Conservation (phyloP, 1,284 basidiomycete genomes). For the Rhodotorula sp. region DNA sequence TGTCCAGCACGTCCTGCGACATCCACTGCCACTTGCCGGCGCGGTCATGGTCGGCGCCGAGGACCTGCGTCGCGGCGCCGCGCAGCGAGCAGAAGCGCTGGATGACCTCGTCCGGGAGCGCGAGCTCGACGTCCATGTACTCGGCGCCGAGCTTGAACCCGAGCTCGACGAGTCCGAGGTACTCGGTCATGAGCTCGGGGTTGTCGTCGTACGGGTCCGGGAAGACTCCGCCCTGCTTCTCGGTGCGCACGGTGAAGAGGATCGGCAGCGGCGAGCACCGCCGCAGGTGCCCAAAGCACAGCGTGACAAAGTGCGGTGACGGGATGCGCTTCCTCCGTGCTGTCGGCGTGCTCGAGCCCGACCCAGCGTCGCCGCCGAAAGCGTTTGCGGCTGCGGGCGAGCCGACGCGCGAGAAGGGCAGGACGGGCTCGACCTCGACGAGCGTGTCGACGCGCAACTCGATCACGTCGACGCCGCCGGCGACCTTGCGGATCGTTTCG, state of each 20-base stretch:
- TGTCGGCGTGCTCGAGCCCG: slow-evolving; percentile 57
- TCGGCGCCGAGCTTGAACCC: slow-evolving; percentile 72
- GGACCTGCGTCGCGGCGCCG: slow-evolving; percentile 36
- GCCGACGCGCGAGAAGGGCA: slow-evolving; percentile 87
- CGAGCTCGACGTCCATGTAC: slow-evolving; percentile 88
- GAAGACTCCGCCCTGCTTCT: slow-evolving; percentile 87
- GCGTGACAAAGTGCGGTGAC: slow-evolving; percentile 57
- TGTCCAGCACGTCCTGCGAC: slow-evolving; percentile 63
- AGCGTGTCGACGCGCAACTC: slow-evolving; percentile 39
- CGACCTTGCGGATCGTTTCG: slow-evolving; percentile 31
- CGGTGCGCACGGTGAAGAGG: slow-evolving; percentile 86
- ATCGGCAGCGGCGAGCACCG: slow-evolving; percentile 80
- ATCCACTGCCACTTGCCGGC: slow-evolving; percentile 82
- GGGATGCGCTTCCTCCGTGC: slow-evolving; percentile 74
- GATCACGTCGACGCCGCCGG: slow-evolving; percentile 63
- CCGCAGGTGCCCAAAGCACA: slow-evolving; percentile 57
- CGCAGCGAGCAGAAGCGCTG: slow-evolving; percentile 16
- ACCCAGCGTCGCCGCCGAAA: slow-evolving; percentile 53
- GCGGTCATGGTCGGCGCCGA: slow-evolving; percentile 77
- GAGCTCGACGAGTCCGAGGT: slow-evolving; percentile 60
- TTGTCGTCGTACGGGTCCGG: slow-evolving; percentile 64
- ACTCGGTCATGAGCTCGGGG: slow-evolving; percentile 54
- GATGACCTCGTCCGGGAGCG: slow-evolving; percentile 42
- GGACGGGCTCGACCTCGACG: slow-evolving; percentile 60
- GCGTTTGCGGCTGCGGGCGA: slow-evolving; percentile 58